phyloP scores from a whole-genome alignment of 2,329 filamentous ascomycete species.

The Nothophaeocryptopus gaeumannii region DNA sequence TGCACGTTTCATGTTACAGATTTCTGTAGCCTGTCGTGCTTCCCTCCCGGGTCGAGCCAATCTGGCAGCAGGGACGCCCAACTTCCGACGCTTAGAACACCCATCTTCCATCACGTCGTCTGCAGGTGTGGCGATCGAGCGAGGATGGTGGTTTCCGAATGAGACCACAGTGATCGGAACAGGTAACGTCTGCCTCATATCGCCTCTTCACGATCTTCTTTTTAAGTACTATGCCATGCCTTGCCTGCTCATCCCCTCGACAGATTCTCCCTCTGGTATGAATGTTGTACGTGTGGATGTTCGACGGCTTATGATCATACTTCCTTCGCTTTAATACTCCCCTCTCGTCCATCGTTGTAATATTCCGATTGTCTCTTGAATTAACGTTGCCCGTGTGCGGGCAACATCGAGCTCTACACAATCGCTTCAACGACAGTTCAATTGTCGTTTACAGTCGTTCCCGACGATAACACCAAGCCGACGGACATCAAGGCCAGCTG shows the following conservation, averaged over 20 bases:
- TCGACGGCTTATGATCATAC: conserved; percentile 19
- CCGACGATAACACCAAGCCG: conserved; percentile 38
- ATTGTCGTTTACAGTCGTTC: conserved; percentile 23
- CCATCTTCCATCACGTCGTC: conserved; percentile 6
- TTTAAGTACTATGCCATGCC: conserved; percentile 25
- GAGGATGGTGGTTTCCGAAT: conserved; percentile 22
- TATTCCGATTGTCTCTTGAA: conserved; percentile 16
- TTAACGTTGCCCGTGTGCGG: conserved; percentile 13
- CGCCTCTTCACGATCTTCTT: conserved; percentile 12
- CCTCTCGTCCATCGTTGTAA: conserved; percentile 22
- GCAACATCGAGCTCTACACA: conserved; percentile 12
- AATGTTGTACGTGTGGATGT: conserved; percentile 15
- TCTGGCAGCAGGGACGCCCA: conserved; percentile 17
- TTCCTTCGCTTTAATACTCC: conserved; percentile 22
- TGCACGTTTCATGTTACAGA: conserved; percentile 25
- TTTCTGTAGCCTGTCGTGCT: conserved; percentile 18
- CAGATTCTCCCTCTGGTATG: conserved; percentile 14
- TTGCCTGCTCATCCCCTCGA: conserved; percentile 10
- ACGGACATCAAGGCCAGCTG: conserved; percentile 40
- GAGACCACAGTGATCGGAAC: conserved; percentile 11
- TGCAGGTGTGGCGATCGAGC: conserved; percentile 28
- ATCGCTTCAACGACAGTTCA: conserved; percentile 17
- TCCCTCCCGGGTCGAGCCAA: conserved; percentile 25
- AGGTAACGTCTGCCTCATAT: background rate
- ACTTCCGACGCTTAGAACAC: conserved; percentile 14